phyloP scores from a whole-genome alignment of 305 asterid species.

The Withania somnifera region DNA sequence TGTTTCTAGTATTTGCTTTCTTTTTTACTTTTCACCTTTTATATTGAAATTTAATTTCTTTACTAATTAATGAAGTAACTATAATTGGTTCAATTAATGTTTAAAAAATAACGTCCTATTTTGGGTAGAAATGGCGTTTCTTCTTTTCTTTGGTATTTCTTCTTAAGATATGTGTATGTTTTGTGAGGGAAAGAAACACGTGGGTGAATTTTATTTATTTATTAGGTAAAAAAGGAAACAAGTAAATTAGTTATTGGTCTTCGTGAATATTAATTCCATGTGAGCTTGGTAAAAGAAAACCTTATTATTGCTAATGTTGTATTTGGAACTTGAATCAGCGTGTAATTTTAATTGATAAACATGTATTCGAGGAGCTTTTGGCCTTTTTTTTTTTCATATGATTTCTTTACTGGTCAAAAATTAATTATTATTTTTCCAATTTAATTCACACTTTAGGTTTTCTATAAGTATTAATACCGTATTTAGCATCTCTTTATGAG shows the following conservation, averaged over 20 bases:
- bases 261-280: not conserved
- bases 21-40: not conserved
- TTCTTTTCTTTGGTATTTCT: not conserved
- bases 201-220: not conserved
- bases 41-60: not conserved
- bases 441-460: too few relatives aligned
- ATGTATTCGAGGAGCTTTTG: not conserved
- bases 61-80: not conserved
- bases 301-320: not conserved
- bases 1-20: not conserved
- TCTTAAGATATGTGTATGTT: too few relatives aligned
- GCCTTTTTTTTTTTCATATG: too few relatives aligned
- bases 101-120: not conserved
- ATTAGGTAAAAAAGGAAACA: not conserved
- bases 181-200: too few relatives aligned
- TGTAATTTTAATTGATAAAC: not conserved
- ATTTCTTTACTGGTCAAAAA: not conserved
- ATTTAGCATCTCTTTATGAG: not conserved
- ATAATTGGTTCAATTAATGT: not conserved
- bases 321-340: not conserved
- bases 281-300: not conserved
- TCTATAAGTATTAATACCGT: not conserved
- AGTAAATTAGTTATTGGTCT: not conserved
- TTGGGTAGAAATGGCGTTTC: not conserved
- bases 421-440: too few relatives aligned